Evolutionary conservation across 257 asterid species (phyloP).

Genomic region (Pogostemon cablin): DNA sequence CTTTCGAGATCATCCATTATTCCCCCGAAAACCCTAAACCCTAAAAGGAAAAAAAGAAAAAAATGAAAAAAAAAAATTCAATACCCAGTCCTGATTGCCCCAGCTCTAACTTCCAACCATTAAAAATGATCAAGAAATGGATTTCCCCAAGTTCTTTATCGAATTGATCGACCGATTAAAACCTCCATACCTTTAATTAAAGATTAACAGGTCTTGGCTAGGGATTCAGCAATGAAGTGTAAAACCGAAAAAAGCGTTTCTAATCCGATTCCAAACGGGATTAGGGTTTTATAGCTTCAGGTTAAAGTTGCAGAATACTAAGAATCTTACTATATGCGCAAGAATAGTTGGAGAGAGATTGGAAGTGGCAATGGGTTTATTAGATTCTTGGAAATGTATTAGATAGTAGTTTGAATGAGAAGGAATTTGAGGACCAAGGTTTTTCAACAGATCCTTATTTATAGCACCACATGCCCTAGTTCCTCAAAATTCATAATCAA

Average conservation of each 20-base stretch:
- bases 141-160: slow-evolving; percentile 13
- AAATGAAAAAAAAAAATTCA: slow-evolving; percentile 1
- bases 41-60: background rate
- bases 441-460: slow-evolving; percentile 28
- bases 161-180: slow-evolving; percentile 35
- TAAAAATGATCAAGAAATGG: slow-evolving; percentile 4
- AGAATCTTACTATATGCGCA: background rate
- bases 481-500: background rate
- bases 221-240: slow-evolving; percentile 31
- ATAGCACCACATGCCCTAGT: slow-evolving; percentile 24
- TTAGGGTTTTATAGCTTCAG: slow-evolving; percentile 34
- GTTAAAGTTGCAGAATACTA: background rate
- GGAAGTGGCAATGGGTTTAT: slow-evolving; percentile 19
- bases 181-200: slow-evolving; percentile 36
- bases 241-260: background rate
- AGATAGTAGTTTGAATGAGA: background rate
- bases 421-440: slow-evolving; percentile 22
- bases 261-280: slow-evolving; percentile 34
- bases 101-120: slow-evolving; percentile 21
- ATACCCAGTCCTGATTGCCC: slow-evolving; percentile 20
- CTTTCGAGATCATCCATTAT: slow-evolving; percentile 93
- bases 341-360: slow-evolving; percentile 4
- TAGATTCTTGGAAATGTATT: slow-evolving; percentile 1
- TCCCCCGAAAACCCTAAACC: slow-evolving; percentile 53
- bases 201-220: slow-evolving; percentile 36